Conservation (phyloP, 768 basidiomycete genomes). For the Auricularia cornea region DNA sequence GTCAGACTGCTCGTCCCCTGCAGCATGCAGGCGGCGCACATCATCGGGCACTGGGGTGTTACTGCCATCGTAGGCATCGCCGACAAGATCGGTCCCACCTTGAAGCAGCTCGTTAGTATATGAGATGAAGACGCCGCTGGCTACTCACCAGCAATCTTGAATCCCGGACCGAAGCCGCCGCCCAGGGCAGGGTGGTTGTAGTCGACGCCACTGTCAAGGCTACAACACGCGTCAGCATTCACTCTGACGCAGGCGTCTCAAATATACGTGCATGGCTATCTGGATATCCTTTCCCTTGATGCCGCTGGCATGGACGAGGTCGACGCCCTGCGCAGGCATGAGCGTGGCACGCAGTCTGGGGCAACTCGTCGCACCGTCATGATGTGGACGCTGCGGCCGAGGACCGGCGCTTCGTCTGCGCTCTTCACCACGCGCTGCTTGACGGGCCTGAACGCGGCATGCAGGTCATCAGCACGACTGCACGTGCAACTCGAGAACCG, state of each 20-base stretch:
- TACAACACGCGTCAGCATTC: conserved; percentile 28
- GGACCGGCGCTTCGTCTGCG: not conserved
- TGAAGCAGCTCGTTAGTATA: too few species aligned
- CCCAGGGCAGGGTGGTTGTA: conserved; percentile 9
- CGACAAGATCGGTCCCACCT: conserved; percentile 10
- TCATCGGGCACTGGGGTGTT: not conserved
- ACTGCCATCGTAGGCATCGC: not conserved
- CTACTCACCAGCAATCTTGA: conserved; percentile 1
- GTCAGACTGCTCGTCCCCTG: too few species aligned
- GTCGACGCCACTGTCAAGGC: not conserved
- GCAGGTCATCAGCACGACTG: not conserved
- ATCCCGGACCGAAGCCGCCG: conserved; percentile 9
- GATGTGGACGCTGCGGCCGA: not conserved
- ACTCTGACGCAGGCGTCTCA: too few species aligned
- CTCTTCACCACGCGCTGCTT: not conserved
- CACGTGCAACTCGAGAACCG: not conserved
- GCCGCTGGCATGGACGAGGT: conserved; percentile 29
- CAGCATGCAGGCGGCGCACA: conserved; percentile 9
- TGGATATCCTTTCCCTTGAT: conserved; percentile 29
- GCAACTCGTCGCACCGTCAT: not conserved
- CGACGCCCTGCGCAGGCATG: conserved; percentile 20
- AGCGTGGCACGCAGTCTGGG: too few species aligned
- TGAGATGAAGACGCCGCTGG: too few species aligned
- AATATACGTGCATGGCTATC: conserved; percentile 22
- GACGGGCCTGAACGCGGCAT: not conserved